Conservation (phyloP, 441 rosid genomes). For the Euphorbia celastroides region DNA sequence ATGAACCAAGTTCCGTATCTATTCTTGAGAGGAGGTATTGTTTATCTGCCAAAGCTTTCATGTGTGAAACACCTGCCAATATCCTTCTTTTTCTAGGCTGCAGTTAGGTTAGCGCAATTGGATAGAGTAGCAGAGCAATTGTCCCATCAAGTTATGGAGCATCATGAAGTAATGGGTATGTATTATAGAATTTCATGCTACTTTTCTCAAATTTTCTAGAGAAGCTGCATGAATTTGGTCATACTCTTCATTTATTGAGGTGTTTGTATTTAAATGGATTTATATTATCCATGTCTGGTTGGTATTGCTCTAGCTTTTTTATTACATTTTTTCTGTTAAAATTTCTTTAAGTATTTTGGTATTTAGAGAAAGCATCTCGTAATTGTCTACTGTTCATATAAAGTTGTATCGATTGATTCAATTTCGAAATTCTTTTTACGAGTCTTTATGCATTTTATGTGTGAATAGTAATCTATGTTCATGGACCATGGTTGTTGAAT, state of each 20-base stretch:
- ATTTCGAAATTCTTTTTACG: not conserved
- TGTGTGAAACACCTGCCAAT: slow-evolving; percentile 3
- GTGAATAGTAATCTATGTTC: not conserved
- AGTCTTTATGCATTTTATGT: not conserved
- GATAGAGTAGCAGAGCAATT: slow-evolving; percentile 82
- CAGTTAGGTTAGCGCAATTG: slow-evolving; percentile 77
- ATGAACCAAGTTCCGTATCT: not conserved
- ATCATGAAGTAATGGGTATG: slow-evolving; percentile 99
- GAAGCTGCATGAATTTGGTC: not conserved
- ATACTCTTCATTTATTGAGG: not conserved
- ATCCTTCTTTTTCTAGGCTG: slow-evolving; percentile 51
- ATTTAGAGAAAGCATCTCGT: not conserved
- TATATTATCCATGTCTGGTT: not conserved
- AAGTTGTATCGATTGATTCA: not conserved
- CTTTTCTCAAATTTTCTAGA: not conserved
- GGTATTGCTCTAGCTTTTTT: not conserved
- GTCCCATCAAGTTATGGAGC: slow-evolving; percentile 88
- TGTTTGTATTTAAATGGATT: not conserved
- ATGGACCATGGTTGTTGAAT: no score
- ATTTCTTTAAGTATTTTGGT: slow-evolving; percentile 6
- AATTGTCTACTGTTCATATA: not conserved
- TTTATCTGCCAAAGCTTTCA: not conserved
- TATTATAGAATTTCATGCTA: slow-evolving; percentile 7
- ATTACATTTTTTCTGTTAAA: slow-evolving; percentile 1
- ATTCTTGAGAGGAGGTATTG: not conserved